Conservation (phyloP, 306 rosid genomes). For the Vachellia collinsii region DNA sequence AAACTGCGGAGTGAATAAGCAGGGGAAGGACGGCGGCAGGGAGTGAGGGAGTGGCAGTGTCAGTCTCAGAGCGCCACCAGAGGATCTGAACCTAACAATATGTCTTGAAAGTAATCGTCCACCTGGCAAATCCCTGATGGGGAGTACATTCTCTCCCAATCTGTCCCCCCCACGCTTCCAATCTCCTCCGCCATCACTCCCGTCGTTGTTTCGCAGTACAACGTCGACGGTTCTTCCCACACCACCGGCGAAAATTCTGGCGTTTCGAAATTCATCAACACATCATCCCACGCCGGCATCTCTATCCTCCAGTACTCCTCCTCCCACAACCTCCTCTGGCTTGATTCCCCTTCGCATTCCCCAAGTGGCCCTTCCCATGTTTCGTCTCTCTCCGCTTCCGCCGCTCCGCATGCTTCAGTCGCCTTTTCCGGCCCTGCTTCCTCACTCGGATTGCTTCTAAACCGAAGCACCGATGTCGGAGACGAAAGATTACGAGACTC, state of each 20-base stretch:
- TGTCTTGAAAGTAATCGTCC: constrained; percentile 83
- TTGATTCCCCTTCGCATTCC: constrained; percentile 54
- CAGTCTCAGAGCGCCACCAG: constrained; percentile 62
- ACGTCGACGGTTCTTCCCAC: constrained; percentile 39
- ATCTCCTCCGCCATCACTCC: constrained; percentile 36
- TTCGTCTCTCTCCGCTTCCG: not conserved
- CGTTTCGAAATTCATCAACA: constrained; percentile 37
- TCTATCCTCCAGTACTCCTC: constrained; percentile 43
- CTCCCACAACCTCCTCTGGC: constrained; percentile 9
- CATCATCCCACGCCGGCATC: constrained; percentile 53
- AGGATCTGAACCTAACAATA: constrained; percentile 73
- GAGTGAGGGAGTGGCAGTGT: not conserved
- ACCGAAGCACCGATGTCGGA: constrained; percentile 80
- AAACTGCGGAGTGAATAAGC: constrained; percentile 55
- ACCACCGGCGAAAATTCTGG: constrained; percentile 44
- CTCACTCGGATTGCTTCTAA: constrained; percentile 38
- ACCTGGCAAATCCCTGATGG: constrained; percentile 49
- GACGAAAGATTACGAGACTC: constrained; percentile 61
- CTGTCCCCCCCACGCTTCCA: constrained; percentile 41
- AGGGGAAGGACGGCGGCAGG: constrained; percentile 38
- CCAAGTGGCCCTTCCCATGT: not conserved
- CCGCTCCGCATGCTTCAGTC: not conserved
- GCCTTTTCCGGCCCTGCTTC: constrained; percentile 21
- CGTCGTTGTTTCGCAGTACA: constrained; percentile 41
- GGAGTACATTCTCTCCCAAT: constrained; percentile 43